Conservation (phyloP, 2,329 filamentous ascomycete species). For the Cyphellophora europaea region DNA sequence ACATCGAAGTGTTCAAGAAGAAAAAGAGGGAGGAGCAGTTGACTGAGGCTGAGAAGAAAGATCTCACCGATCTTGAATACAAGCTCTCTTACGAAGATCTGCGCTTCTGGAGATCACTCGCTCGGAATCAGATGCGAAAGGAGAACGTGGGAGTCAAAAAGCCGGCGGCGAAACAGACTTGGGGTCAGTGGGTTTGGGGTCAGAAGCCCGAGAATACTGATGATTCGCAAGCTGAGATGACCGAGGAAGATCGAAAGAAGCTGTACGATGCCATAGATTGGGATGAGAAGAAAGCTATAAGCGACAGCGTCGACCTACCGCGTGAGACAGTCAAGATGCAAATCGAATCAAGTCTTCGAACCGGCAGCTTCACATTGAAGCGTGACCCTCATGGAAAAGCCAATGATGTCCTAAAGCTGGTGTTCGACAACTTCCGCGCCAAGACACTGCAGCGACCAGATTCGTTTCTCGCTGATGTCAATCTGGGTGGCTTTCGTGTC, state of each 20-base stretch:
- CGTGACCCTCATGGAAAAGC: slow-evolving; percentile 69
- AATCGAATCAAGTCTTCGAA: slow-evolving; percentile 84
- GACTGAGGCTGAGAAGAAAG: slow-evolving; percentile 58
- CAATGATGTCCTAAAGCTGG: slow-evolving; percentile 75
- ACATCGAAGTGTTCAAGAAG: slow-evolving; percentile 95
- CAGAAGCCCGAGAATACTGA: slow-evolving; percentile 46
- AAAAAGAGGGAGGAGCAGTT: slow-evolving; percentile 65
- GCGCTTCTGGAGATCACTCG: slow-evolving; percentile 91
- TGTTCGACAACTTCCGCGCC: slow-evolving; percentile 91
- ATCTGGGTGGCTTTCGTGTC: slow-evolving; percentile 82
- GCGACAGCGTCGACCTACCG: slow-evolving; percentile 80
- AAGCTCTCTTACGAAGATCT: slow-evolving; percentile 92
- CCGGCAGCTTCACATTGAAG: slow-evolving; percentile 90
- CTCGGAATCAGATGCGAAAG: slow-evolving; percentile 87
- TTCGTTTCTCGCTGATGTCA: slow-evolving; percentile 79
- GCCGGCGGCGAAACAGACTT: slow-evolving; percentile 60
- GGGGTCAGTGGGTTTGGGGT: slow-evolving; percentile 89
- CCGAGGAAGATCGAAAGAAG: slow-evolving; percentile 90
- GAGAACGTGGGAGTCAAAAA: slow-evolving; percentile 88
- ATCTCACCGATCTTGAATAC: slow-evolving; percentile 68
- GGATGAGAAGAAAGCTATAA: slow-evolving; percentile 86
- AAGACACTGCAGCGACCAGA: slow-evolving; percentile 85
- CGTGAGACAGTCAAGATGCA: slow-evolving; percentile 89
- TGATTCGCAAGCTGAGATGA: slow-evolving; percentile 60
- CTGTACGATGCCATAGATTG: slow-evolving; percentile 97